Base-by-base conservation (phyloP, 371 early-diverging fungal genomes). In the Cladochytrium tenue region DNA sequence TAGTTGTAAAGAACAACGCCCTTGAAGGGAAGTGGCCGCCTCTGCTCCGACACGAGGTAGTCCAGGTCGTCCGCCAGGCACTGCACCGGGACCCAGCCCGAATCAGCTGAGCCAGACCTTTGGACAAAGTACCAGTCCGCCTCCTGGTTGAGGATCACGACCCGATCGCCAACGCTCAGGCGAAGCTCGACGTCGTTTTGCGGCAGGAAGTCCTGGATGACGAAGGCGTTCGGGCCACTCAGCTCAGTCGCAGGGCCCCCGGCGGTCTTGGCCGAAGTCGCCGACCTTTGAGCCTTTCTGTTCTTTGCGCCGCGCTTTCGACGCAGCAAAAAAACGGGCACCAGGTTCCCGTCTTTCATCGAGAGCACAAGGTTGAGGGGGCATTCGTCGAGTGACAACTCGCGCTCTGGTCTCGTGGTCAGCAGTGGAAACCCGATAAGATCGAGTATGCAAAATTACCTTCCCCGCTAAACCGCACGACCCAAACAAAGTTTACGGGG, bases 321-420 rank as follows among this genome's bases (percentile, higher is more conserved):
- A 7, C 26, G 10, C 7, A 55, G 7, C 10, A 25, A 13, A 25
- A 55, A 55, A 10, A 55, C 55, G 26, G 74, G 71, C 30, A 33
- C 25, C 2, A 51, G 61, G 3, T 52, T 53, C 35, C 56, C 72
- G 60, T 66, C 69, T n/a, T 87, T 87, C 57, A 91, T 84, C 53
- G 88, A 88, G 64, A 93, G 91, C 50, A 93, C 74, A 36, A 93
- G 77, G 62, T 90, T 88, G 69, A 94, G 75, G 4, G 95, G 95
- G 61, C 85, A 86, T 67, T 95, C 97, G 59, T 94, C 93, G 58
- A 89, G 87, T 0, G 86, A 82, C 34, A 95, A 70, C n/a, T 87
- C 81, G 15, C 90, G 86, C 69, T 94, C 94, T 81, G n/a, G n/a
- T n/a, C n/a, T n/a, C n/a, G n/a, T n/a, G n/a, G n/a, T n/a, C n/a